phyloP scores from a whole-genome alignment of 495 filamentous ascomycete species.

The Talaromyces wortmannii region DNA sequence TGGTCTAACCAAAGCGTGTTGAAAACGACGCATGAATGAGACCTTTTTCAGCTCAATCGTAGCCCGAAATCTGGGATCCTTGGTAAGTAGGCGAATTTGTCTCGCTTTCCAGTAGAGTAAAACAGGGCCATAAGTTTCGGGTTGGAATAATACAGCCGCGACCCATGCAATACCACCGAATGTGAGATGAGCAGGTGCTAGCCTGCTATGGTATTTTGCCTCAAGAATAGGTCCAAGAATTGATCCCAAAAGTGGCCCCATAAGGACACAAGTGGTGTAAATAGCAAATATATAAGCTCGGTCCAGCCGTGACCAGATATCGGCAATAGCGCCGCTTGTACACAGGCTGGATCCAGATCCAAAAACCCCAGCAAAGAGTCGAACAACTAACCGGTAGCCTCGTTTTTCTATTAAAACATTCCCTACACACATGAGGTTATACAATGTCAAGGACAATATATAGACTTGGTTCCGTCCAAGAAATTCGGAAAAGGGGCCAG shows the following conservation, averaged over 20 bases:
- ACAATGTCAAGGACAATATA: background rate
- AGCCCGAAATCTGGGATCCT: conserved; percentile 16
- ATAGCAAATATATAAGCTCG: background rate
- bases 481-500: conserved; percentile 46
- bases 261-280: background rate
- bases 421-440: background rate
- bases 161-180: background rate
- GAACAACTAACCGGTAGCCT: background rate
- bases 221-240: background rate
- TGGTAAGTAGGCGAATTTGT: conserved; percentile 35
- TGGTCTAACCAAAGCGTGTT: conserved; percentile 28
- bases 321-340: background rate
- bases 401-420: background rate
- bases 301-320: background rate
- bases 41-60: conserved; percentile 30
- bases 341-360: background rate
- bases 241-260: background rate
- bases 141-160: conserved; percentile 19
- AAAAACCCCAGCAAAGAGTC: background rate
- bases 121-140: conserved; percentile 40
- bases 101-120: conserved; percentile 39
- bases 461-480: conserved; percentile 49
- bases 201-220: background rate
- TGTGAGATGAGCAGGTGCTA: background rate
- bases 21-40: conserved; percentile 19